Evolutionary conservation across 2,329 filamentous ascomycete genomes (phyloP), one percentile per base, ranked within the genome.

Genomic region (Emydomyces testavorans): DNA sequence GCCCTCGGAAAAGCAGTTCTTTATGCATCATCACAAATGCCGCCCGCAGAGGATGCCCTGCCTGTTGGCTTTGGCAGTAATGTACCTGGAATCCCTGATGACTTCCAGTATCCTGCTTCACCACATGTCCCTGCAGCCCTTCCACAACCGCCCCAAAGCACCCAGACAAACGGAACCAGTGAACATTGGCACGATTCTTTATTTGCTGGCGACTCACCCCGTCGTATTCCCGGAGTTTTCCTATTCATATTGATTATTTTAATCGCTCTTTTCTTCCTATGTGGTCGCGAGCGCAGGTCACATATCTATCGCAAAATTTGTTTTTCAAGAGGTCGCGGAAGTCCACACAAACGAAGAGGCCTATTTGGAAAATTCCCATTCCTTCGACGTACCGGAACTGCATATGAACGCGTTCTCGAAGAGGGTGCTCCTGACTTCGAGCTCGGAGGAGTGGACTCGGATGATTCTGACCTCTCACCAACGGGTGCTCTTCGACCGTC

Each of bases 1-100:
- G 96, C 92, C 0, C 71, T 98, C 4, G 92, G 92, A 1, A 94
- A 95, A 62, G 95, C 96, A 76, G 78, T 98, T 5, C 76, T 98
- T 3, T 96, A 96, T 58, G 92, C 92, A 3, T 82, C 90, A 0
- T 92, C 87, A 2, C 87, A 95, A 62, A 75, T 98, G 4, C 82
- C 85, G 1, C 76, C 85, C 0, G 67, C 73, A 1, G 69, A 74
- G 15, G 68, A 76, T 35, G 71, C 74, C 13, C 69, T 89, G 1
- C 86, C 89, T 0, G 92, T 98, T 7, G 92, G 92, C 0, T 96
- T 96, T 61, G 92, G 92, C 49, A 87, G 81, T 66, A 98, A 98
- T 59, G 70, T 75, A n/a, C 70, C 71, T 32, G 73, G 71, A 4
- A 73, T 82, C 2, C 82, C 86, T 0, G 60, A 71, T 3, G 87